These are phyloP conservation scores for Leccinum subrobustum DNA, from an alignment of 1,284 basidiomycete species.

Conservation along the genomic window DNA sequence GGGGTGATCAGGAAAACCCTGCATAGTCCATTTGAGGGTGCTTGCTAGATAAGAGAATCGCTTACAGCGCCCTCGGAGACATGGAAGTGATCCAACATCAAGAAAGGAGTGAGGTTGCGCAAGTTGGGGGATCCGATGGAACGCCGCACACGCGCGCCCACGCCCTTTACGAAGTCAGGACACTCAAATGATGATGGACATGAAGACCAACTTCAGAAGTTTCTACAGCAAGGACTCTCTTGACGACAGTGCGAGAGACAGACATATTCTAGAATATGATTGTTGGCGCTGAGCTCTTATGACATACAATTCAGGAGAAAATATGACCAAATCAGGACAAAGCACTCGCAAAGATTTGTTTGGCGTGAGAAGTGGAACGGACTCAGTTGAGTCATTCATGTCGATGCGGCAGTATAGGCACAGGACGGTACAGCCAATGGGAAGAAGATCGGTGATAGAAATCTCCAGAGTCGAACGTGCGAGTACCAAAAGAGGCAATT, in stretches of 20 bases:
- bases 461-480: constrained; percentile 21
- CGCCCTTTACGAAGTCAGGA: constrained; percentile 54
- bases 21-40: too few species aligned
- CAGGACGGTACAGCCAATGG: too few species aligned
- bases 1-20: constrained; percentile 79
- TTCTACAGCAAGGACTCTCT: constrained; percentile 78
- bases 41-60: constrained; percentile 1
- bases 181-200: background rate
- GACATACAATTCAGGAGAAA: too few species aligned
- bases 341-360: too few species aligned
- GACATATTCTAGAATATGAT: constrained; percentile 24
- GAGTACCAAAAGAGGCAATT: constrained; percentile 4
- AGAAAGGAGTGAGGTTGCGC: constrained; percentile 85
- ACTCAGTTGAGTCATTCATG: background rate
- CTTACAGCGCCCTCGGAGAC: constrained; percentile 60
- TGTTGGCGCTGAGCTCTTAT: too few species aligned
- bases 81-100: constrained; percentile 85
- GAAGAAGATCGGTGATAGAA: background rate
- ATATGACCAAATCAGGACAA: too few species aligned
- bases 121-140: constrained; percentile 81
- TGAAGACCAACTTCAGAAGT: constrained; percentile 63
- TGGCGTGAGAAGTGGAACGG: background rate
- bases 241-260: constrained; percentile 67
- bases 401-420: too few species aligned
- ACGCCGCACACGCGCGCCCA: constrained; percentile 83